Conservation (phyloP, 441 rosid genomes). For the Lepidium campestre region DNA sequence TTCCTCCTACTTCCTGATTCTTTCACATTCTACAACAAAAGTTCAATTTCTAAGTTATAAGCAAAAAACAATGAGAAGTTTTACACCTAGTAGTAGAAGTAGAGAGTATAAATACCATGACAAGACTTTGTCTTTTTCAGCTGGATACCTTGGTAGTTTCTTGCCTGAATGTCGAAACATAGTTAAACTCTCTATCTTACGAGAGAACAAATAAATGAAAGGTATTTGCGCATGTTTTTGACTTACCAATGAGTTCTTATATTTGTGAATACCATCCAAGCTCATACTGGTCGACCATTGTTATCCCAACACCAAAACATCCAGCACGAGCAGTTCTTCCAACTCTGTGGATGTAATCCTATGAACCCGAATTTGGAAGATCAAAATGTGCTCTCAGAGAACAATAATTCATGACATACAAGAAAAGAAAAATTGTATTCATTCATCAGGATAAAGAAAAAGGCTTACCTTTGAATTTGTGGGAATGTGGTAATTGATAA, state of each 20-base stretch:
- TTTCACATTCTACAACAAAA: conserved; percentile 48
- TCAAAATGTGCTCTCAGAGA: background rate
- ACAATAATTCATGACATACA: background rate
- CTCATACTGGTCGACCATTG: conserved; percentile 89
- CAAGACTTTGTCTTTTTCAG: conserved; percentile 80
- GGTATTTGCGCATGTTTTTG: background rate
- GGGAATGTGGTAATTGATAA: conserved; percentile 50
- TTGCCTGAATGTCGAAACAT: conserved; percentile 45
- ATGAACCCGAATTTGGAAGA: conserved; percentile 3
- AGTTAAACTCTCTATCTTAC: background rate
- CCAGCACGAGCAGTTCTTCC: conserved; percentile 99
- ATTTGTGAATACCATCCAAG: conserved; percentile 91
- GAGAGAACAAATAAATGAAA: background rate
- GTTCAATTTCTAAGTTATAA: background rate
- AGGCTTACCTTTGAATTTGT: conserved; percentile 70
- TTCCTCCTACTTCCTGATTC: conserved; percentile 43
- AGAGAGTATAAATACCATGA: conserved; percentile 41
- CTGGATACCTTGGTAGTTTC: conserved; percentile 60
- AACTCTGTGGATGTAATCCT: conserved; percentile 98
- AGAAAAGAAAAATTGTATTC: background rate
- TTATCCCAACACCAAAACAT: conserved; percentile 86
- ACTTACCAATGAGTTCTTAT: conserved; percentile 81
- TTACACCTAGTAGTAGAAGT: background rate
- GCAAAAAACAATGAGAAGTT: background rate
- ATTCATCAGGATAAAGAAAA: background rate